A percentile compares a stretch with the other conserved stretches of the same genome.
phyloP scores from a whole-genome alignment of 352 stramenopile species.

The Pythium diclinum region DNA sequence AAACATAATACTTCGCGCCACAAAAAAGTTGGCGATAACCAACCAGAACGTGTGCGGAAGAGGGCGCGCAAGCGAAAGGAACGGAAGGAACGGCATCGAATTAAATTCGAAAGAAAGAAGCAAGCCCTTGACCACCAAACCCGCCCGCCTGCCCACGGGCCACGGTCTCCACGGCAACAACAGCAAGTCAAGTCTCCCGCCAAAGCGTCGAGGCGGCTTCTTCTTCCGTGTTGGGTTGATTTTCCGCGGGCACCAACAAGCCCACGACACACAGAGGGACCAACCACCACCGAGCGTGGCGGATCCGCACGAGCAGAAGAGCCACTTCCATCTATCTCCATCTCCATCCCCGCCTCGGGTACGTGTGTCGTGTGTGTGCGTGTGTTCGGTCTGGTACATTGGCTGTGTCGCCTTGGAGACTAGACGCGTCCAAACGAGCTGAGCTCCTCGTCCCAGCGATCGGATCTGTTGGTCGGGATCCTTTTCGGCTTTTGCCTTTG shows the following conservation, averaged over 20 bases:
- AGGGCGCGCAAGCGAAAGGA: slow-evolving; percentile 27
- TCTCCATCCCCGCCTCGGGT: not conserved
- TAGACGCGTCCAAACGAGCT: not conserved
- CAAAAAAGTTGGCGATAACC: slow-evolving; percentile 8
- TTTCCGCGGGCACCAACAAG: not conserved
- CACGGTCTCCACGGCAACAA: not conserved
- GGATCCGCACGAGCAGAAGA: slow-evolving; percentile 15
- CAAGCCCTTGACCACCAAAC: slow-evolving; percentile 1
- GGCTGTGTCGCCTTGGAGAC: not conserved
- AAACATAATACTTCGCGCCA: slow-evolving; percentile 30
- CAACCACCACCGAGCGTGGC: not conserved
- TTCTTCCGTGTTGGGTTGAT: not conserved
- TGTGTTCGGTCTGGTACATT: not conserved
- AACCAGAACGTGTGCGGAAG: slow-evolving; percentile 21
- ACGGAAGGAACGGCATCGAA: slow-evolving; percentile 23
- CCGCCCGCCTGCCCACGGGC: too few species aligned
- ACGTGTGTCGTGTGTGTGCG: not conserved
- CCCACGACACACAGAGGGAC: slow-evolving; percentile 6
- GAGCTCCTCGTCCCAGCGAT: not conserved
- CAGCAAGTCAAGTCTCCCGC: not conserved
- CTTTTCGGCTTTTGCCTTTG: not conserved
- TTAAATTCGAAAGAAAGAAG: slow-evolving; percentile 12
- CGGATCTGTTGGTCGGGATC: not conserved
- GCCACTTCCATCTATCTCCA: not conserved
- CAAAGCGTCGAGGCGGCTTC: too few species aligned